Percentiles rank a stretch among this genome's conserved stretches.
Conservation (phyloP, 495 filamentous ascomycete species). For the Massariosphaeria phaeospora region DNA sequence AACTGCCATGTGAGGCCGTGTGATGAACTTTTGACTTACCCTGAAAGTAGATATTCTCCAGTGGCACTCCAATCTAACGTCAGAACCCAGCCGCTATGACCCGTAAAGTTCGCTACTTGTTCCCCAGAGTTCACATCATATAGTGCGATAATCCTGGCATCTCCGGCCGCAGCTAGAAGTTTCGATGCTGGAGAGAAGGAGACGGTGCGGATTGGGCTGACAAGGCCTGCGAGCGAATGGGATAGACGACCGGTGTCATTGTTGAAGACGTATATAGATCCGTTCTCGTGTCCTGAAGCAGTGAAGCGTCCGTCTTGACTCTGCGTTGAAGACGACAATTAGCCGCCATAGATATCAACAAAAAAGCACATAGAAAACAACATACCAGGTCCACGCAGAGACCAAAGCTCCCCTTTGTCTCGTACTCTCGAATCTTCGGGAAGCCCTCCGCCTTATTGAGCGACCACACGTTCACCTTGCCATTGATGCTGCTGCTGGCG, state of each 20-base stretch:
- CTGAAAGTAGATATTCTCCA: slow-evolving; percentile 88
- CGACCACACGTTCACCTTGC: slow-evolving; percentile 86
- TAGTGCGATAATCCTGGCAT: slow-evolving; percentile 79
- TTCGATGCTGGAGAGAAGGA: slow-evolving; percentile 81
- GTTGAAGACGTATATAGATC: slow-evolving; percentile 89
- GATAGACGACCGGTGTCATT: slow-evolving; percentile 80
- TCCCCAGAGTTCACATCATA: slow-evolving; percentile 91
- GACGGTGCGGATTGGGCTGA: slow-evolving; percentile 76
- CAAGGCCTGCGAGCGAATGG: slow-evolving; percentile 78
- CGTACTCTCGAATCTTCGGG: slow-evolving; percentile 67
- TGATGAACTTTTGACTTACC: slow-evolving; percentile 52
- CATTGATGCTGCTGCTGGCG: slow-evolving; percentile 75
- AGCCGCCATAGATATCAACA: not conserved
- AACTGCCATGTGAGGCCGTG: too few relatives aligned
- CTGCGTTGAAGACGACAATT: slow-evolving; percentile 38
- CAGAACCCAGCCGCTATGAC: slow-evolving; percentile 80
- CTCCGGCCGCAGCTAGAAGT: slow-evolving; percentile 86
- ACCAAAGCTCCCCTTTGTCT: slow-evolving; percentile 88
- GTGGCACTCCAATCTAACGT: slow-evolving; percentile 87
- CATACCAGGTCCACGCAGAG: slow-evolving; percentile 76
- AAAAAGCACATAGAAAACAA: not conserved
- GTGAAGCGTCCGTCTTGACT: slow-evolving; percentile 75
- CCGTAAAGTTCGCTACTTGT: slow-evolving; percentile 77
- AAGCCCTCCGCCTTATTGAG: slow-evolving; percentile 41
- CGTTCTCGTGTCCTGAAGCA: slow-evolving; percentile 88